Evolutionary conservation across 2,329 filamentous ascomycete genomes (phyloP).

Genomic region (Trichoderma harzianum): DNA sequence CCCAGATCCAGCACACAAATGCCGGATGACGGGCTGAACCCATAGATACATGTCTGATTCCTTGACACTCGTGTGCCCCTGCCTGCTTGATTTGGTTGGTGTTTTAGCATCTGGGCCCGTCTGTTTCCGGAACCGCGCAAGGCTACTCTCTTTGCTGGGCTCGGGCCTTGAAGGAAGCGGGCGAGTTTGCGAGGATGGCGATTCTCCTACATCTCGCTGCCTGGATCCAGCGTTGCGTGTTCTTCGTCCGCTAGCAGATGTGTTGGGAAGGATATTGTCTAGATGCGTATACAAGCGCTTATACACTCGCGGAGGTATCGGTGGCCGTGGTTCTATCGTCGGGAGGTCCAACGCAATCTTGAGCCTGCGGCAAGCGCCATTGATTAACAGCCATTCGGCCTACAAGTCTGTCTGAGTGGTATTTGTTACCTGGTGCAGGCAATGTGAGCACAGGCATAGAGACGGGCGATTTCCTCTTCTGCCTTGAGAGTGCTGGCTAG

Average conservation of each 20-base stretch:
- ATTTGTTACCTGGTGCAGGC: slow-evolving; percentile 74
- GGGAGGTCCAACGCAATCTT: slow-evolving; percentile 75
- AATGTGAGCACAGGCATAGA: slow-evolving; percentile 81
- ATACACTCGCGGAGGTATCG: slow-evolving; percentile 76
- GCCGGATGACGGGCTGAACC: slow-evolving; percentile 66
- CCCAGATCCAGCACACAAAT: slow-evolving; percentile 58
- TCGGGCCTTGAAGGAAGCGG: slow-evolving; percentile 41
- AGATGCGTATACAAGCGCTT: slow-evolving; percentile 80
- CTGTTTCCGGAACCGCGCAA: slow-evolving; percentile 43
- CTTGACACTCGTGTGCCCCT: slow-evolving; percentile 27
- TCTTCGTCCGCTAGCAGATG: slow-evolving; percentile 34
- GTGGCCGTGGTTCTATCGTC: slow-evolving; percentile 69
- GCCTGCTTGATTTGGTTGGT: slow-evolving; percentile 43
- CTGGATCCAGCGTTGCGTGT: slow-evolving; percentile 35
- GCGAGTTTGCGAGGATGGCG: slow-evolving; percentile 29
- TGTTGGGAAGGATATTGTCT: slow-evolving; percentile 62
- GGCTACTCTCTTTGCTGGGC: slow-evolving; percentile 44
- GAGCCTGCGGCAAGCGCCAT: slow-evolving; percentile 48
- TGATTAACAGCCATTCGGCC: background rate
- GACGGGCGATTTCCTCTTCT: slow-evolving; percentile 83
- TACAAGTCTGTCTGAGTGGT: background rate
- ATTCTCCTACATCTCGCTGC: slow-evolving; percentile 26
- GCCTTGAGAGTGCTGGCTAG: slow-evolving; percentile 74
- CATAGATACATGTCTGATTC: slow-evolving; percentile 54
- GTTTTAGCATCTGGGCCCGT: slow-evolving; percentile 31